These are phyloP conservation scores for Phytophthora kernoviae DNA, from an alignment of 352 stramenopile genomes.

Conservation along the genomic window DNA sequence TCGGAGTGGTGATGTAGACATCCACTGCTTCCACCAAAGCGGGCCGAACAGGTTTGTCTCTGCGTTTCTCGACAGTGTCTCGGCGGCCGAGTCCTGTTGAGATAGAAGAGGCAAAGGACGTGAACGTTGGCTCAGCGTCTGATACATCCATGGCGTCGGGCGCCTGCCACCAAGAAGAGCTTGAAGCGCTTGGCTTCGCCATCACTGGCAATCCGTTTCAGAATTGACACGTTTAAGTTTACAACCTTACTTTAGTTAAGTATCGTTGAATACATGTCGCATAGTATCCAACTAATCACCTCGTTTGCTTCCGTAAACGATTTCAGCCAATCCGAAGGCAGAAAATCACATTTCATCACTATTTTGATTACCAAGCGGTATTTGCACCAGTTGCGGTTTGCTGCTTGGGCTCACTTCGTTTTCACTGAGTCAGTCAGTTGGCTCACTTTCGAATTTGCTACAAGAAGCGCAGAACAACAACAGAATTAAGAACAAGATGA, in stretches of 20 bases:
- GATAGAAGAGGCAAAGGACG: constrained; percentile 38
- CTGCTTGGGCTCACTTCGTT: constrained; percentile 20
- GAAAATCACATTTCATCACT: constrained; percentile 2
- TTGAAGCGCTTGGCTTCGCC: constrained; percentile 4
- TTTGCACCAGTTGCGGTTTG: neutral
- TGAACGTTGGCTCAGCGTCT: constrained; percentile 40
- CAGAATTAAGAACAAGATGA: constrained; percentile 42
- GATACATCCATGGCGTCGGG: constrained; percentile 48
- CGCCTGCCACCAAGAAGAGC: constrained; percentile 50
- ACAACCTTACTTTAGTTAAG: too few relatives aligned
- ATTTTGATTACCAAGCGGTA: constrained; percentile 28
- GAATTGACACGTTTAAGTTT: neutral
- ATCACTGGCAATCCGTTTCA: constrained; percentile 5
- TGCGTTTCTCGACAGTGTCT: constrained; percentile 18
- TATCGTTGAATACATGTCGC: neutral
- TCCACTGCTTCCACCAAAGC: constrained; percentile 40
- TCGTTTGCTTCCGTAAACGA: neutral
- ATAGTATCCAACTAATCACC: neutral
- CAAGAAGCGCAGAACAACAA: neutral
- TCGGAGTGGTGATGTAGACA: constrained; percentile 46
- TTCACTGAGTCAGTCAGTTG: neutral
- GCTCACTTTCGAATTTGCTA: constrained; percentile 27
- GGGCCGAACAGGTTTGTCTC: constrained; percentile 29
- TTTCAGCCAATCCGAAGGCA: constrained; percentile 16
- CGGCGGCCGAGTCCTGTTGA: constrained; percentile 15